Evolutionary conservation across 768 basidiomycete species (phyloP).

Genomic region (Amyloporia xantha): DNA sequence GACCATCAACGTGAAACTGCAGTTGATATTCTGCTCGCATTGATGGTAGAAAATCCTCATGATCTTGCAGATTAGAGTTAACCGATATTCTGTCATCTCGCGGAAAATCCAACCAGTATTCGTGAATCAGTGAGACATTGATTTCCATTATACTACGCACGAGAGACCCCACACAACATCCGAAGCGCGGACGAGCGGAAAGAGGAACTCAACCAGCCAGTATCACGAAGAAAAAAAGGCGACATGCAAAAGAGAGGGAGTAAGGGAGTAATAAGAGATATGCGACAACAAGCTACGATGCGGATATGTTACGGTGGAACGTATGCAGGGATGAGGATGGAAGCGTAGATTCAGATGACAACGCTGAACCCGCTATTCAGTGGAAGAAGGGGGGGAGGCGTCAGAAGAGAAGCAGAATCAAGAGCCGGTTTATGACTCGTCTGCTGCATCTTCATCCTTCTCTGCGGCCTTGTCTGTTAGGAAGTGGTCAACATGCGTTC

Average conservation of each 20-base stretch:
- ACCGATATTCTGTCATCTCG: too few species aligned
- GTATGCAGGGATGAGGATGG: constrained; percentile 17
- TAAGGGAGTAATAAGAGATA: constrained; percentile 7
- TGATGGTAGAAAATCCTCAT: too few species aligned
- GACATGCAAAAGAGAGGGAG: constrained; percentile 11
- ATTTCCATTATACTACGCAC: not conserved
- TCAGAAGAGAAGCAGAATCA: too few species aligned
- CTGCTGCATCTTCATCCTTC: constrained; percentile 75
- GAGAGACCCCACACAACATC: not conserved
- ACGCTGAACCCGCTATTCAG: too few species aligned
- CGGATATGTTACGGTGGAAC: constrained; percentile 23
- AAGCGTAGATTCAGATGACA: too few species aligned
- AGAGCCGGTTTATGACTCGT: constrained; percentile 5
- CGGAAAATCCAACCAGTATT: too few species aligned
- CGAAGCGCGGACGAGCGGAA: not conserved
- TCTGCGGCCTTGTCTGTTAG: constrained; percentile 61
- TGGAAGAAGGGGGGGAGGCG: too few species aligned
- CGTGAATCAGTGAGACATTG: not conserved
- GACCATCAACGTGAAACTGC: too few species aligned
- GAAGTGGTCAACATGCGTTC: constrained; percentile 5
- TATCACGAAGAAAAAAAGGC: constrained; percentile 11
- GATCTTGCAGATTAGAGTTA: too few species aligned
- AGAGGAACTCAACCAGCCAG: not conserved
- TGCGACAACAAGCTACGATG: constrained; percentile 8
- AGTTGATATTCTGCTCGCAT: too few species aligned